Conservation (phyloP, 495 filamentous ascomycete species). For the Aspergillus taichungensis region DNA sequence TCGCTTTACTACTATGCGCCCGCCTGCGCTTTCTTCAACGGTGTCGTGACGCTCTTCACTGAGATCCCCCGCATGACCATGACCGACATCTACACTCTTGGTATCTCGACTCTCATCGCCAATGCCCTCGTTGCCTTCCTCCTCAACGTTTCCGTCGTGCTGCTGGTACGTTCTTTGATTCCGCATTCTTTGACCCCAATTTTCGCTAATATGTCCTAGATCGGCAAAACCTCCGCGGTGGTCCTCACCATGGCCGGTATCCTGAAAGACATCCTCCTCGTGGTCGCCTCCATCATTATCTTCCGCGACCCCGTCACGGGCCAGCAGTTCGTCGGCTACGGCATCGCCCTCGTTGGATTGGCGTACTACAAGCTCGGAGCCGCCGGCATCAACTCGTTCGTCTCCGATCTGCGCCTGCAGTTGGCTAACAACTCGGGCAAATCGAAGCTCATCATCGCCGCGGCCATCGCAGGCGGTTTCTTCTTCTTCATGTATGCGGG, state of each 20-base stretch:
- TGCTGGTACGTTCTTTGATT: conserved; percentile 53
- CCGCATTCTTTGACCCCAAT: background rate
- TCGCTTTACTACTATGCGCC: conserved; percentile 92
- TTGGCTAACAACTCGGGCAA: no score
- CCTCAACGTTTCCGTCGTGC: conserved; percentile 81
- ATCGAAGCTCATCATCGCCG: no score
- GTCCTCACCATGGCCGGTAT: conserved; percentile 93
- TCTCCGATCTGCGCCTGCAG: no score
- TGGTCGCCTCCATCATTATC: conserved; percentile 75
- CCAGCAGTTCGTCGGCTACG: conserved; percentile 86
- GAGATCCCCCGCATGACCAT: conserved; percentile 62
- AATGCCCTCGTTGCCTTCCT: conserved; percentile 77
- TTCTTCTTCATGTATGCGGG: no score
- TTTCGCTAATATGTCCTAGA: conserved; percentile 45
- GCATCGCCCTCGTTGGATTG: conserved; percentile 76
- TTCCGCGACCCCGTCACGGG: conserved; percentile 70
- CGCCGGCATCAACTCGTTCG: no score
- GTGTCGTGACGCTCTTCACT: conserved; percentile 59
- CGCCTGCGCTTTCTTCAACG: conserved; percentile 78
- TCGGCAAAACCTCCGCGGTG: conserved; percentile 89
- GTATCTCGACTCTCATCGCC: conserved; percentile 59
- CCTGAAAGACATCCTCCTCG: conserved; percentile 91
- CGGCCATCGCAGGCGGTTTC: no score
- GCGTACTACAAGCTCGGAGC: conserved; percentile 85
- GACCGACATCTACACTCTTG: conserved; percentile 61